Percentiles rank a stretch among this genome's conserved stretches.
These are phyloP conservation scores for Fusarium sacchari DNA, from an alignment of 2,329 filamentous ascomycete genomes.

Conservation along the genomic window DNA sequence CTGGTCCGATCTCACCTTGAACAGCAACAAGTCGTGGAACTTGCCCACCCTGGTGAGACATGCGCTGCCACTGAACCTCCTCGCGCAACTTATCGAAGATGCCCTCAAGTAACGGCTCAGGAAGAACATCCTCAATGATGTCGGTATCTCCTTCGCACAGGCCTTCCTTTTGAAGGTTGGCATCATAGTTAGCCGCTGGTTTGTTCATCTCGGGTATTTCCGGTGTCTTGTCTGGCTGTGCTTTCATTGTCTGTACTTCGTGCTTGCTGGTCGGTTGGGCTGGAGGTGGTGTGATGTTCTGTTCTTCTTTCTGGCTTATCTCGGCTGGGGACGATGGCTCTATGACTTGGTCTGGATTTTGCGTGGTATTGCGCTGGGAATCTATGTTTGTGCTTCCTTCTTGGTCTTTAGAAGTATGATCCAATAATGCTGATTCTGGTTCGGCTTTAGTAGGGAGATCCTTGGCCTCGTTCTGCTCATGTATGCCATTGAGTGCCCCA, in stretches of 20 bases:
- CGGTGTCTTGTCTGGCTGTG: not conserved
- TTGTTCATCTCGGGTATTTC: slow-evolving; percentile 13
- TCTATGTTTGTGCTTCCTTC: not conserved
- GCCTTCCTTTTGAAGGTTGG: slow-evolving; percentile 52
- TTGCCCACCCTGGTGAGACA: slow-evolving; percentile 91
- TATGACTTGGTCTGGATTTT: not conserved
- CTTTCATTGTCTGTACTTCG: not conserved
- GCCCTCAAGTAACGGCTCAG: slow-evolving; percentile 61
- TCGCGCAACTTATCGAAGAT: slow-evolving; percentile 76
- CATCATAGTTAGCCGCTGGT: slow-evolving; percentile 6
- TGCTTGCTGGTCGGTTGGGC: not conserved
- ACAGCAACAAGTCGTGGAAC: slow-evolving; percentile 92
- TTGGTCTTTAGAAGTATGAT: not conserved
- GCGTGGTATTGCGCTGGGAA: not conserved
- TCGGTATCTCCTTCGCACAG: slow-evolving; percentile 86
- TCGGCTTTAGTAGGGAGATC: slow-evolving; percentile 24
- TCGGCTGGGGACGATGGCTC: not conserved
- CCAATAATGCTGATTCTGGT: not conserved
- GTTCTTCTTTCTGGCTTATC: not conserved
- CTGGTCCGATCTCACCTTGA: slow-evolving; percentile 75
- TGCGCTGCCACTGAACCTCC: slow-evolving; percentile 88
- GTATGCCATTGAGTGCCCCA: not conserved
- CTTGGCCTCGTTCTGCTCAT: not conserved
- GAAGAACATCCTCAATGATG: slow-evolving; percentile 76
- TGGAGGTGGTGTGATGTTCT: not conserved